Evolutionary conservation across 2,329 filamentous ascomycete species (phyloP), one percentile per base, ranked within the genome.

Genomic region (Metarhizium anisopliae): DNA sequence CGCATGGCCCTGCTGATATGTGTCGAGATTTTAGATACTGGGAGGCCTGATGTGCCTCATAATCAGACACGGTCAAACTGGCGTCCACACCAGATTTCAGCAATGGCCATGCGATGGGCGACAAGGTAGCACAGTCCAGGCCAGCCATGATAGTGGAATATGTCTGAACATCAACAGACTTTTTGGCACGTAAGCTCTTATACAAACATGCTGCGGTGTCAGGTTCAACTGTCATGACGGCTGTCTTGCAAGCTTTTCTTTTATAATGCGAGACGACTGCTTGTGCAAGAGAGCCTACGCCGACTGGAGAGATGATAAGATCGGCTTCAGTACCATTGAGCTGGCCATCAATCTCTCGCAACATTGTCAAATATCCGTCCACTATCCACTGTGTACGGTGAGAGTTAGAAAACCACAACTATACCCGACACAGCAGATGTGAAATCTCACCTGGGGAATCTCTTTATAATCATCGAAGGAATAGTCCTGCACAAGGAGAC

Each of bases 291-390:
- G 83, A 87, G 0, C 89, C 89, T 0, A 89, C 87, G 0, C 89
- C 89, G 1, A 87, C 85, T 0, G 88, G 85, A 0, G 80, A 78
- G 14, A 93, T 67, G 35, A 84, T 76, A 10, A 82, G 70, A 6
- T 77, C 72, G 4, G 69, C 59, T 1, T 64, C 67, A 0, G 70
- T 66, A 0, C 72, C 60, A 0, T 70, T 68, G 0, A 74, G 64
- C 63, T 92, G 87, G 20, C 74, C 66, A 52, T 90, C 86, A 0
- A 82, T 73, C 64, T 94, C 89, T 3, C 70, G 67, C 59, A 92
- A 73, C 79, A 92, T 85, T 0, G 87, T 90, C 4, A 76, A 76
- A 63, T 93, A 94, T 0, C 89, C 89, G 58, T 93, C 83, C 0
- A 90, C 85, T 25, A 92, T 86, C 83, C 86, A 91, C 68, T 81